Percentiles rank a stretch among this genome's conserved stretches.
Evolutionary conservation across 2,329 filamentous ascomycete genomes (phyloP).

Genomic region (Gaeumannomyces tritici): DNA sequence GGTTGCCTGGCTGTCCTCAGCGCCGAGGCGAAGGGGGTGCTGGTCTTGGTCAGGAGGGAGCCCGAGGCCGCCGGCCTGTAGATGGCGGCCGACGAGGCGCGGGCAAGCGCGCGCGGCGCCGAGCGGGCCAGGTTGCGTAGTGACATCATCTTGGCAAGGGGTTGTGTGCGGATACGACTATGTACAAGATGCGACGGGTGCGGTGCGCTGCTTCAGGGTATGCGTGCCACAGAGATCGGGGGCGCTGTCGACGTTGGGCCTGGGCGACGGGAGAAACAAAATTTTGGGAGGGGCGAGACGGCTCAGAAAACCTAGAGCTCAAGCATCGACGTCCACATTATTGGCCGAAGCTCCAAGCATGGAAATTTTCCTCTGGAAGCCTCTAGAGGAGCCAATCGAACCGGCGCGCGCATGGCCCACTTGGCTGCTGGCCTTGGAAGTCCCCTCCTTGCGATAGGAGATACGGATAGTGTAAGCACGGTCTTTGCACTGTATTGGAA

Average conservation of each 20-base stretch:
- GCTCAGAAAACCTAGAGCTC: background rate
- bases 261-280: background rate
- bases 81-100: slow-evolving; percentile 42
- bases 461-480: background rate
- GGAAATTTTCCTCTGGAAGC: background rate
- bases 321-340: background rate
- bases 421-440: background rate
- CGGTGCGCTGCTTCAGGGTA: background rate
- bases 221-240: background rate
- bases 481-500: background rate
- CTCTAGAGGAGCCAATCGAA: background rate
- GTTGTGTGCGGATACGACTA: slow-evolving; percentile 3
- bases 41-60: slow-evolving; percentile 32
- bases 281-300: background rate
- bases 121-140: slow-evolving; percentile 56
- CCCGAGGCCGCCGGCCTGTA: slow-evolving; percentile 37
- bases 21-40: slow-evolving; percentile 28
- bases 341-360: background rate
- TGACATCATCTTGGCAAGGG: slow-evolving; percentile 52
- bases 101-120: slow-evolving; percentile 53
- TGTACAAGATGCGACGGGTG: background rate
- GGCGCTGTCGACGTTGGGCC: background rate
- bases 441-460: slow-evolving; percentile 4
- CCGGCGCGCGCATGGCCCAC: background rate
- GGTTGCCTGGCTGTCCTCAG: background rate